Percentiles rank a stretch among this genome's conserved stretches.
These are phyloP conservation scores for Parachaetomium inaequale DNA, from an alignment of 495 filamentous ascomycete species.

Conservation along the genomic window DNA sequence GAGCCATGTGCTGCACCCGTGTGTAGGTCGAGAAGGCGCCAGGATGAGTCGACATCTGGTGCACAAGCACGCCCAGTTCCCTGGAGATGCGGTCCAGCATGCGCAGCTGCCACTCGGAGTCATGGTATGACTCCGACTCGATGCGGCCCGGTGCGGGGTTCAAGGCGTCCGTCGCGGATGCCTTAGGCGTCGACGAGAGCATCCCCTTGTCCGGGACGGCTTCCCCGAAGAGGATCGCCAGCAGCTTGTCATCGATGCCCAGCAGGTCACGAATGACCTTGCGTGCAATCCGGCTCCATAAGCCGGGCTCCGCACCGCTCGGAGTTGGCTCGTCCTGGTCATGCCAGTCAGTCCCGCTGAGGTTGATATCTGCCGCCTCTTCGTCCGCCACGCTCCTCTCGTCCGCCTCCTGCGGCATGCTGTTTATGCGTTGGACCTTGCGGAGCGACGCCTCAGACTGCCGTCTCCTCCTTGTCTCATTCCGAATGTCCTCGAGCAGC, in stretches of 20 bases:
- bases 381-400: slow-evolving; percentile 28
- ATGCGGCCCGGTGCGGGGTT: slow-evolving; percentile 26
- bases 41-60: slow-evolving; percentile 68
- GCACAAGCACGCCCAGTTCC: slow-evolving; percentile 78
- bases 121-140: slow-evolving; percentile 36
- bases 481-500: slow-evolving; percentile 83
- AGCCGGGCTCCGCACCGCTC: slow-evolving; percentile 52
- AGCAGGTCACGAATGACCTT: slow-evolving; percentile 85
- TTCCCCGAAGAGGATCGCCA: slow-evolving; percentile 87
- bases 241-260: slow-evolving; percentile 80
- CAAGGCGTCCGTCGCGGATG: slow-evolving; percentile 24
- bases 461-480: slow-evolving; percentile 66
- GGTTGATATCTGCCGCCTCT: slow-evolving; percentile 33
- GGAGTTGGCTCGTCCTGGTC: slow-evolving; percentile 37
- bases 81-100: slow-evolving; percentile 79
- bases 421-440: slow-evolving; percentile 14
- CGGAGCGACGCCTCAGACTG: slow-evolving; percentile 35
- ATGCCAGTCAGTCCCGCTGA: slow-evolving; percentile 38
- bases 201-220: slow-evolving; percentile 59
- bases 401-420: slow-evolving; percentile 19
- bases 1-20: slow-evolving; percentile 47
- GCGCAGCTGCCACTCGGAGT: slow-evolving; percentile 66
- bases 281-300: slow-evolving; percentile 79
- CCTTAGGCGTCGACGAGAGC: slow-evolving; percentile 42
- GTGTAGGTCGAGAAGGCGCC: slow-evolving; percentile 79